Conservation (phyloP, 1,284 basidiomycete species). For the Exobasidium rhododendri region DNA sequence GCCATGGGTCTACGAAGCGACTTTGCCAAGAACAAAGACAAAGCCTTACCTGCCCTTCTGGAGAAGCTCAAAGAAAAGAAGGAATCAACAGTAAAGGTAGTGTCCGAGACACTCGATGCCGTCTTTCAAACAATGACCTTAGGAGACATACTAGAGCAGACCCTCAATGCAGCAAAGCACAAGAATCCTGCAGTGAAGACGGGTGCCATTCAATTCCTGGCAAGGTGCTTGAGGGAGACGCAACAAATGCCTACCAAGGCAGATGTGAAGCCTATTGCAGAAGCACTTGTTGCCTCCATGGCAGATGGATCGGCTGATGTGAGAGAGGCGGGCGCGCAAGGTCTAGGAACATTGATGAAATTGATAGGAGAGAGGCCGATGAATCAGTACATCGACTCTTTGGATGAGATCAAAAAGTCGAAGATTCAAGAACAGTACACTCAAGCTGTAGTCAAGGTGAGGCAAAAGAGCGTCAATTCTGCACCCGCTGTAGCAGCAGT, state of each 20-base stretch:
- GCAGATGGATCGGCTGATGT: slow-evolving; percentile 89
- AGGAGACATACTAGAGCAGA: slow-evolving; percentile 78
- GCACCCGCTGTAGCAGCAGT: slow-evolving; percentile 7
- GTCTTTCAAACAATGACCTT: slow-evolving; percentile 74
- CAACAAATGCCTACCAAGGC: slow-evolving; percentile 66
- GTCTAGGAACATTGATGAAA: slow-evolving; percentile 89
- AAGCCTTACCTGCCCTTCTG: slow-evolving; percentile 73
- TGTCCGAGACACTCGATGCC: slow-evolving; percentile 83
- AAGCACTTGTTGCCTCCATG: slow-evolving; percentile 71
- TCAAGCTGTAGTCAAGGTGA: slow-evolving; percentile 39
- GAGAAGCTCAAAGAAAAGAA: slow-evolving; percentile 95
- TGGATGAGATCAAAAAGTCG: slow-evolving; percentile 82
- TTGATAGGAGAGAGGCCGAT: slow-evolving; percentile 92
- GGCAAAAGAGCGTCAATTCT: slow-evolving; percentile 25
- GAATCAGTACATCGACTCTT: slow-evolving; percentile 77
- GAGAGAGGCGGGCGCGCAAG: slow-evolving; percentile 80
- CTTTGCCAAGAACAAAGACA: slow-evolving; percentile 74
- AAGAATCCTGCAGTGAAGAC: slow-evolving; percentile 98
- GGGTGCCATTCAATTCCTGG: slow-evolving; percentile 82
- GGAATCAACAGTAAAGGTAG: slow-evolving; percentile 78
- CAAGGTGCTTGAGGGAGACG: slow-evolving; percentile 70
- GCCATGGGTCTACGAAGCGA: slow-evolving; percentile 70
- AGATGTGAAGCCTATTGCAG: slow-evolving; percentile 80
- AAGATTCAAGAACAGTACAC: slow-evolving; percentile 91
- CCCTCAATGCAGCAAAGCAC: slow-evolving; percentile 72